Percentiles rank a stretch among this genome's conserved stretches.
phyloP scores from a whole-genome alignment of 2,329 filamentous ascomycete species.

The Venturiaceae sp. region DNA sequence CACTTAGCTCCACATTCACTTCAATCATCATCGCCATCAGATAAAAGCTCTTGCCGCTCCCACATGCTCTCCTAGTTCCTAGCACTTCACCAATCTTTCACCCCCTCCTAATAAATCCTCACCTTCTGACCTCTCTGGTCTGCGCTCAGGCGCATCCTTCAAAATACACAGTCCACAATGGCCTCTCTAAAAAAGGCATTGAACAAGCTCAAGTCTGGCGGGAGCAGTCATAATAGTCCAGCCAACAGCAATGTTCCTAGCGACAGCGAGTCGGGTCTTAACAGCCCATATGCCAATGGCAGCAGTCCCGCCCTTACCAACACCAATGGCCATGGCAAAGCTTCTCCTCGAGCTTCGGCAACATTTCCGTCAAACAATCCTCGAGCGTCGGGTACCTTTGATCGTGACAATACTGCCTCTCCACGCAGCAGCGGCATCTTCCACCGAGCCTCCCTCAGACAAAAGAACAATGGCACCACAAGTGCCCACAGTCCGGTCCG shows the following conservation, averaged over 20 bases:
- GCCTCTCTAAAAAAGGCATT: constrained; percentile 36
- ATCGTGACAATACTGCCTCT: constrained; percentile 12
- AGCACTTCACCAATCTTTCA: background rate
- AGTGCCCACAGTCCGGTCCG: constrained; percentile 21
- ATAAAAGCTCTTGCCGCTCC: background rate
- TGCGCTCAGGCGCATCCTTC: background rate
- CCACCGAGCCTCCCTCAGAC: constrained; percentile 13
- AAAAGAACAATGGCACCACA: constrained; percentile 8
- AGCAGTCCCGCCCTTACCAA: background rate
- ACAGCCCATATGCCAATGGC: constrained; percentile 21
- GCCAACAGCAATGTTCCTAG: constrained; percentile 19
- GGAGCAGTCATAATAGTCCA: constrained; percentile 11
- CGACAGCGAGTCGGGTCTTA: constrained; percentile 23
- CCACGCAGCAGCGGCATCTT: constrained; percentile 12
- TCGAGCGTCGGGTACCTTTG: constrained; percentile 23
- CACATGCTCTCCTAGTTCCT: background rate
- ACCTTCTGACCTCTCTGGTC: background rate
- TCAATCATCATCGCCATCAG: background rate
- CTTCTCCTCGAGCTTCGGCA: constrained; percentile 16
- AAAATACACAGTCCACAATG: constrained; percentile 13
- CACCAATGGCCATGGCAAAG: constrained; percentile 7
- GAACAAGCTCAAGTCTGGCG: constrained; percentile 29
- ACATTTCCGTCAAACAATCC: constrained; percentile 8
- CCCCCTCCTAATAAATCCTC: background rate
- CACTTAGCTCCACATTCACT: background rate